Evolutionary conservation across 2,329 filamentous ascomycete species (phyloP).

Genomic region (Ascochyta clinopodiicola): DNA sequence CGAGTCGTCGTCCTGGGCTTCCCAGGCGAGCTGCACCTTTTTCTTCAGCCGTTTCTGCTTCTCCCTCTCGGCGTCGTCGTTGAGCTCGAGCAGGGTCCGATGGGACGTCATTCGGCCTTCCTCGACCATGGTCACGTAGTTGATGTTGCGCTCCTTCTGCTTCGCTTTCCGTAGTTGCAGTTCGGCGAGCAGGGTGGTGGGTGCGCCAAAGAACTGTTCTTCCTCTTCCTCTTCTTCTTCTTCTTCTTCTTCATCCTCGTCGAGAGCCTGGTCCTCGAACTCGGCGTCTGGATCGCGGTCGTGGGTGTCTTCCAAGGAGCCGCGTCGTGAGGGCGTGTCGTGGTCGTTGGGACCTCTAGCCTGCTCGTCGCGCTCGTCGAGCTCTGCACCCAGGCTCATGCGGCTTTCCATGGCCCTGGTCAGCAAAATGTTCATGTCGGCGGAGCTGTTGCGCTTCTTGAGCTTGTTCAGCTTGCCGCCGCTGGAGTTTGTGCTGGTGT

Average conservation of each 20-base stretch:
- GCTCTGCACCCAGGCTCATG: constrained; percentile 46
- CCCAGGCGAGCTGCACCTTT: constrained; percentile 89
- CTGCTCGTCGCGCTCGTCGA: constrained; percentile 39
- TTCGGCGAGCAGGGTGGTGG: constrained; percentile 91
- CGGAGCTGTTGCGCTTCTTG: constrained; percentile 50
- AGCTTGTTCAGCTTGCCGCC: constrained; percentile 49
- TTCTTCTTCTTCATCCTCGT: constrained; percentile 15
- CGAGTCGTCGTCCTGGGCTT: constrained; percentile 64
- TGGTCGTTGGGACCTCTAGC: constrained; percentile 42
- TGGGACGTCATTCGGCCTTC: constrained; percentile 73
- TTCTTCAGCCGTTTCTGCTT: constrained; percentile 75
- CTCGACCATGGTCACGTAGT: constrained; percentile 67
- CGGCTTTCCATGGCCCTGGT: constrained; percentile 42
- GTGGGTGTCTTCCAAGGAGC: constrained; percentile 51
- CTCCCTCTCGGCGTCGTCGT: constrained; percentile 87
- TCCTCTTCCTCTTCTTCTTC: constrained; percentile 54
- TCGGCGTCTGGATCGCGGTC: constrained; percentile 40
- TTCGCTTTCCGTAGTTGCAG: constrained; percentile 90
- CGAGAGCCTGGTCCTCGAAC: constrained; percentile 28
- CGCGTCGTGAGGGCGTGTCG: constrained; percentile 27
- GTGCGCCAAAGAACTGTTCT: constrained; percentile 68
- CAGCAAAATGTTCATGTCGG: constrained; percentile 45
- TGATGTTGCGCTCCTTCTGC: constrained; percentile 78
- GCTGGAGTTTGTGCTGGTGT: constrained; percentile 47
- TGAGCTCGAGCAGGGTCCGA: constrained; percentile 86